phyloP scores from a whole-genome alignment of 2,329 filamentous ascomycete genomes.

The Fusarium sp. region DNA sequence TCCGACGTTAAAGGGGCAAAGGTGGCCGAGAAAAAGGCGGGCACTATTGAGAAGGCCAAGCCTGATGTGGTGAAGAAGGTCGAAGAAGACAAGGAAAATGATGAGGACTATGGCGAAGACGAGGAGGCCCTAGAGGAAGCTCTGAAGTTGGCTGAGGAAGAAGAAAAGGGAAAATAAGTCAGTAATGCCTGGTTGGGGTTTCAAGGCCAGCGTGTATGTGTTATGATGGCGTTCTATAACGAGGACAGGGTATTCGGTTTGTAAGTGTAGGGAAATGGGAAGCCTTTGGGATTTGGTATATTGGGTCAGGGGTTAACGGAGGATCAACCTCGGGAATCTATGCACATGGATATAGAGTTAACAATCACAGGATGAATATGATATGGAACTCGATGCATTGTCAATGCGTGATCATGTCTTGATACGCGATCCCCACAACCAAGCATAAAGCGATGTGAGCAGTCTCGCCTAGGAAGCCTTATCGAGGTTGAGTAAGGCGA shows the following conservation, averaged over 20 bases:
- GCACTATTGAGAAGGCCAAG: conserved; percentile 42
- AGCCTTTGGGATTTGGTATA: conserved; percentile 13
- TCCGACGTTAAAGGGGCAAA: conserved; percentile 39
- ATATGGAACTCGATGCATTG: neutral
- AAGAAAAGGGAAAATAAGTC: conserved; percentile 36
- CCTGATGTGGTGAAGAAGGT: conserved; percentile 26
- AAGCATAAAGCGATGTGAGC: conserved; percentile 11
- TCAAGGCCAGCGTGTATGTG: conserved; percentile 23
- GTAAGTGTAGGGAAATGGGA: conserved; percentile 12
- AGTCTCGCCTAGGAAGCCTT: conserved; percentile 16
- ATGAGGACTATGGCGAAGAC: conserved; percentile 49
- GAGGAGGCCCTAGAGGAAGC: conserved; percentile 54
- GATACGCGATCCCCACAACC: conserved; percentile 2
- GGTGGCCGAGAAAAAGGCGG: conserved; percentile 40
- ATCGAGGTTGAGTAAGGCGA: conserved; percentile 17
- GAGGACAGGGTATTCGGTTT: conserved; percentile 14
- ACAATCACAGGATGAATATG: conserved; percentile 13
- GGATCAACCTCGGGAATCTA: conserved; percentile 31
- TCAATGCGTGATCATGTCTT: conserved; percentile 4
- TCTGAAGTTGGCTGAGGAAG: conserved; percentile 48
- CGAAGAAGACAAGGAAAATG: conserved; percentile 42
- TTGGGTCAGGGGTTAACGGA: conserved; percentile 20
- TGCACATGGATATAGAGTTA: conserved; percentile 18
- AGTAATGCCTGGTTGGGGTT: conserved; percentile 5
- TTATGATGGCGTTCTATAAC: conserved; percentile 33